Conservation (phyloP, 345 rosid species). For the Lumnitzera racemosa region DNA sequence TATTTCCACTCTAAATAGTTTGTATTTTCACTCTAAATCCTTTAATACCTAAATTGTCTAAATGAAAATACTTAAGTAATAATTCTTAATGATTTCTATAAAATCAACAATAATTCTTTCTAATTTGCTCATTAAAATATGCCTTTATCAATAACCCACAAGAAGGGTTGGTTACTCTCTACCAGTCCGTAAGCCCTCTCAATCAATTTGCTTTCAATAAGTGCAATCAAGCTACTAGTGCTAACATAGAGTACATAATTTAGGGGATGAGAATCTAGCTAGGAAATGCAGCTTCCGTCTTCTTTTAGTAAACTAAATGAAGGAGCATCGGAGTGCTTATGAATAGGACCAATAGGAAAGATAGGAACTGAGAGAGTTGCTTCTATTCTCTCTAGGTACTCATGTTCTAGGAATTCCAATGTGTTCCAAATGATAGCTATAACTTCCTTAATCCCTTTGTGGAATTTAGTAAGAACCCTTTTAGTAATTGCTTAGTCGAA, state of each 20-base stretch:
- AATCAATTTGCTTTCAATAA: background rate
- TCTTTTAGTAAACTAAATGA: background rate
- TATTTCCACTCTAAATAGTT: no score
- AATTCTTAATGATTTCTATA: no score
- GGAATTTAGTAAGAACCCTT: no score
- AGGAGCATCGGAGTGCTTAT: conserved; percentile 1
- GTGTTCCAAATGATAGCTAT: background rate
- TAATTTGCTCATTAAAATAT: no score
- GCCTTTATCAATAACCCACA: conserved; percentile 16
- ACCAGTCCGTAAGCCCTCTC: conserved; percentile 22
- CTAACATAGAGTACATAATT: conserved; percentile 9
- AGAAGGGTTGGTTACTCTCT: conserved; percentile 16
- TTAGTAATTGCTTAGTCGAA: no score
- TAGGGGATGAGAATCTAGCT: conserved; percentile 9
- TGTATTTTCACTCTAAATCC: no score
- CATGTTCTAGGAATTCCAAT: conserved; percentile 6
- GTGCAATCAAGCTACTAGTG: conserved; percentile 4
- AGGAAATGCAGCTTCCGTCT: conserved; percentile 10
- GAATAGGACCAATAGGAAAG: conserved; percentile 11
- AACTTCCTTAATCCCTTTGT: no score
- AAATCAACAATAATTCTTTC: no score
- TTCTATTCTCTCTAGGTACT: background rate
- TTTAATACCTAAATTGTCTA: no score
- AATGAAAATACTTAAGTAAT: no score
- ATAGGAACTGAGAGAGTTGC: conserved; percentile 1